phyloP scores from a whole-genome alignment of 768 basidiomycete genomes.

The Tulasnella sp. region DNA sequence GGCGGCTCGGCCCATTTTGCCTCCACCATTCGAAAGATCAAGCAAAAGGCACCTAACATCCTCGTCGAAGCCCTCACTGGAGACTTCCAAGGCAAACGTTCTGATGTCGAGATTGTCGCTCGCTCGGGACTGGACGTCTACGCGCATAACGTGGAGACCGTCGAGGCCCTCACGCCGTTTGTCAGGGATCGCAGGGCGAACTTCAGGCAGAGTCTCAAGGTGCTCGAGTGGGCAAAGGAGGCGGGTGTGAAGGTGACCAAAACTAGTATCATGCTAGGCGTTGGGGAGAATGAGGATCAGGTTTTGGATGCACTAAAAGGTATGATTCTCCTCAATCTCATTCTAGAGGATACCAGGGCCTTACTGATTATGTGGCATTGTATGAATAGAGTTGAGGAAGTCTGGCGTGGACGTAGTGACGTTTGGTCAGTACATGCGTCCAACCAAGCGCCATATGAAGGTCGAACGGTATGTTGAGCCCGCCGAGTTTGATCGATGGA shows the following conservation, averaged over 20 bases:
- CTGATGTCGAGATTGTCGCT: conserved; percentile 72
- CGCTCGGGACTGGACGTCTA: conserved; percentile 94
- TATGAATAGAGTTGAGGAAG: conserved; percentile 63
- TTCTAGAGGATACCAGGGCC: not conserved
- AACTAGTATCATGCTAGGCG: conserved; percentile 97
- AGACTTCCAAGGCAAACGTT: conserved; percentile 75
- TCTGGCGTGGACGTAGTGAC: conserved; percentile 93
- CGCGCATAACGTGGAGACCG: conserved; percentile 95
- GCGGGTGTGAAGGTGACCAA: conserved; percentile 84
- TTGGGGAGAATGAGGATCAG: conserved; percentile 83
- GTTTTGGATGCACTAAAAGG: conserved; percentile 73
- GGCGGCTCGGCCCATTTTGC: conserved; percentile 93
- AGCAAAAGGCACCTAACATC: conserved; percentile 95
- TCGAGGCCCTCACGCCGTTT: conserved; percentile 86
- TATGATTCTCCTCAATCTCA: conserved; percentile 35
- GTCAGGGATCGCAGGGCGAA: conserved; percentile 86
- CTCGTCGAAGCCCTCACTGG: conserved; percentile 94
- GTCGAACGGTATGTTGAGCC: conserved; percentile 94
- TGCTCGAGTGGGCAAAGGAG: conserved; percentile 73
- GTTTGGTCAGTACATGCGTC: conserved; percentile 99
- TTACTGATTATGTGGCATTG: not conserved
- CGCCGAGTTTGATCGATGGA: conserved; percentile 87
- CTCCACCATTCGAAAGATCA: conserved; percentile 88
- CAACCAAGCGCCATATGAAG: conserved; percentile 98
- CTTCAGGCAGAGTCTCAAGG: conserved; percentile 57